Conservation (phyloP, 2,329 filamentous ascomycete genomes). For the Calonectria ilicicola region DNA sequence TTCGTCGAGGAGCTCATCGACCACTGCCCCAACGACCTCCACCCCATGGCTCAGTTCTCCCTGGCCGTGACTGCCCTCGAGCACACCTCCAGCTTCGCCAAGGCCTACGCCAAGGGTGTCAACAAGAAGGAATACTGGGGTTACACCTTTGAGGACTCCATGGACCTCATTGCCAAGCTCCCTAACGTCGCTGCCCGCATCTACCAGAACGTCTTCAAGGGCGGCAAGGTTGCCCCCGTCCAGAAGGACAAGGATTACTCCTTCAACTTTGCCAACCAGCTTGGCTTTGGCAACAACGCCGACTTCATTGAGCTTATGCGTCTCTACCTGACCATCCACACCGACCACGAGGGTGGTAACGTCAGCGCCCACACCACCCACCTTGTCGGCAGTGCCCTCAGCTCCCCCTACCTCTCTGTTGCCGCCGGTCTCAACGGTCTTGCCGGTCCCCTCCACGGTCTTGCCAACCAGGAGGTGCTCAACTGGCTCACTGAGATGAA, state of each 20-base stretch:
- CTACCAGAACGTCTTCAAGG: conserved; percentile 99
- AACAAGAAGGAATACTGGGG: conserved; percentile 99
- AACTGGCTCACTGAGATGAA: conserved; percentile 99
- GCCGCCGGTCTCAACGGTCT: conserved; percentile 98
- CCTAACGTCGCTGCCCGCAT: conserved; percentile 98
- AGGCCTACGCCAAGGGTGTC: conserved; percentile 98
- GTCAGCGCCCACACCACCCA: conserved; percentile 99
- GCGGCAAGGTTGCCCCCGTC: conserved; percentile 94
- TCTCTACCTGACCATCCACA: conserved; percentile 99
- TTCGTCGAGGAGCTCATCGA: conserved; percentile 99
- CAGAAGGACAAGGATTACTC: conserved; percentile 99
- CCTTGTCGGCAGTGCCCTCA: conserved; percentile 95
- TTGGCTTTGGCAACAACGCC: conserved; percentile 93
- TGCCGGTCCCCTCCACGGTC: conserved; percentile 96
- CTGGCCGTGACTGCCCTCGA: conserved; percentile 97
- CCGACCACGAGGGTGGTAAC: conserved; percentile 99
- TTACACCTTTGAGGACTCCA: conserved; percentile 99
- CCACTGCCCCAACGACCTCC: conserved; percentile 97
- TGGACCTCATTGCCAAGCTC: conserved; percentile 99
- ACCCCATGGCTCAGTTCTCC: conserved; percentile 99
- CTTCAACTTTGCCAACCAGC: conserved; percentile 99
- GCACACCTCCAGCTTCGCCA: conserved; percentile 97
- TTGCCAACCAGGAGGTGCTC: conserved; percentile 99
- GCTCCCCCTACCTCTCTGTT: conserved; percentile 96
- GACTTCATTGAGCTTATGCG: conserved; percentile 99